Conservation (phyloP, 2,329 filamentous ascomycete genomes). For the Polychaeton citri region DNA sequence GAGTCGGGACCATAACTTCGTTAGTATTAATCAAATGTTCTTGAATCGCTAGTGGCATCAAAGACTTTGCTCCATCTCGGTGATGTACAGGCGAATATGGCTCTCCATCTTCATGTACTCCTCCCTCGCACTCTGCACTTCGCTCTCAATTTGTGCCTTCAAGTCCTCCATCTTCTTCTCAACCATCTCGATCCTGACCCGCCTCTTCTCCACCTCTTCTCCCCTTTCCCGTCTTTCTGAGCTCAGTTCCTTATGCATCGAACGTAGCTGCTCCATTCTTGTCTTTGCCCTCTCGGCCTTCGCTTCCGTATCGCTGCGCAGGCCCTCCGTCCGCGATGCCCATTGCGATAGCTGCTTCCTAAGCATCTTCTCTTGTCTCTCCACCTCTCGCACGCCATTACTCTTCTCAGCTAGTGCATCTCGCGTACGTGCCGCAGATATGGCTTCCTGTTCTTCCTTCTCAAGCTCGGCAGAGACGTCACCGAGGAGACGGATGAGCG, state of each 20-base stretch:
- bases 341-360: conserved; percentile 75
- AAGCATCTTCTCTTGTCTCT: conserved; percentile 72
- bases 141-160: conserved; percentile 93
- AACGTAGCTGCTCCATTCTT: conserved; percentile 80
- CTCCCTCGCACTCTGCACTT: conserved; percentile 78
- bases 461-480: conserved; percentile 73
- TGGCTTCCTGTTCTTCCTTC: conserved; percentile 84
- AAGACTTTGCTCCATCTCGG: conserved; percentile 92
- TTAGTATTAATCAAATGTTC: too few species aligned
- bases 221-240: conserved; percentile 79
- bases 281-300: conserved; percentile 71
- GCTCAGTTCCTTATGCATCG: conserved; percentile 64
- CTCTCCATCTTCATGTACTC: conserved; percentile 97
- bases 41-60: too few species aligned
- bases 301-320: conserved; percentile 65
- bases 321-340: conserved; percentile 72
- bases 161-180: conserved; percentile 99
- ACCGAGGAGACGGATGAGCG: conserved; percentile 77
- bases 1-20: too few species aligned
- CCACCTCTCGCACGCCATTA: conserved; percentile 83
- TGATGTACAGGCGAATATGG: conserved; percentile 95
- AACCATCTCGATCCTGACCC: conserved; percentile 91
- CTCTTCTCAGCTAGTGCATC: conserved; percentile 79
- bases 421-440: conserved; percentile 64
- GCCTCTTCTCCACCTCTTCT: conserved; percentile 79